Evolutionary conservation across 495 filamentous ascomycete genomes (phyloP), one percentile per base, ranked within the genome.

Genomic region (Xylaria bambusicola): DNA sequence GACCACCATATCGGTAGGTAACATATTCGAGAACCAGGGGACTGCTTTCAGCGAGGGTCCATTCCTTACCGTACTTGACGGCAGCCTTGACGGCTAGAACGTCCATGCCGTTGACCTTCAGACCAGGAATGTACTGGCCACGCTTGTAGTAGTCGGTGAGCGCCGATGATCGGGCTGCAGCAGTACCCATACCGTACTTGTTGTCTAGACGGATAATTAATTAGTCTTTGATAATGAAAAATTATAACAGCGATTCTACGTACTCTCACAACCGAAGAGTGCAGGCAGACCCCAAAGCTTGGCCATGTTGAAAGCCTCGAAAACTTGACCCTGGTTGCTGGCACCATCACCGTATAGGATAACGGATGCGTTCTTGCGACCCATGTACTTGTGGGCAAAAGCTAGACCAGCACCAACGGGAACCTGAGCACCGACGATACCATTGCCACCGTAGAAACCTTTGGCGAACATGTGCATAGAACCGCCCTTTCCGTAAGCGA

Each of bases 131-230:
- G 82, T 98, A 98, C 81, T 98, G 94, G 62, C 94, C 94, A 78
- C 94, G 95, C 86, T 98, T 97, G 87, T 98, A 98, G 88, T 98
- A 98, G 75, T 98, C 95, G 71, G 94, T 97, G 65, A 97, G 78
- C 63, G 94, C 94, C 62, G 93, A 90, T 63, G 94, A 89, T 67
- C 94, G 92, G 72, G 90, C 88, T 61, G 94, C 94, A 55, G 94
- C 91, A 51, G 94, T 98, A 77, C 95, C 94, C 94, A 98, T 98
- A 75, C 94, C 94, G 78, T 98, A 98, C 80, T 98, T 98, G 87
- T 98, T 98, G 84, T 98, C 93, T 98, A 58, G 13, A 51, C 31
- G 2, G 45, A 68, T 20, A 18, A 35, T 60, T 26, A 60, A 49
- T 36, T 27, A 20, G 18, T n/a, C 12, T 60, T 31, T n/a, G 29